Evolutionary conservation across 306 rosid species (phyloP), one percentile per base, ranked within the genome.

Genomic region (Cicer judaicum): DNA sequence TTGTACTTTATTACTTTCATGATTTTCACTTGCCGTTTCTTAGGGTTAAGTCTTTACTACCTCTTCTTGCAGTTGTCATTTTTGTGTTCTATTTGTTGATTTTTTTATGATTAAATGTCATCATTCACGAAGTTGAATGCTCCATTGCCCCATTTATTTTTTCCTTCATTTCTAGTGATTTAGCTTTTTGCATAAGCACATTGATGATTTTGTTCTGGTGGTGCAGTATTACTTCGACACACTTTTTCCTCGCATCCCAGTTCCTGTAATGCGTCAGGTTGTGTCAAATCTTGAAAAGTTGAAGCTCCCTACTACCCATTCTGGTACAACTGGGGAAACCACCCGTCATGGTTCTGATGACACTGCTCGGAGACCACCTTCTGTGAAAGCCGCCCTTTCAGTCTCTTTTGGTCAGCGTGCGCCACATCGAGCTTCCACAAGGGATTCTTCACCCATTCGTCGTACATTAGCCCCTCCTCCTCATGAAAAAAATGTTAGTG

Each of bases 381-480:
- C 99, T 62, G 99, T 94, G 57, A 94, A 92, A 81, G 99, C 99
- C 4, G 88, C 99, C 15, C 97, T 94, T 61, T 92, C 99, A 14
- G 99, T 94, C 72, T 92, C 99, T 72, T 94, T 94, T 87, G 97
- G 99, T 63, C 99, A 94, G 79, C 92, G 99, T 36, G 99, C 99
- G 21, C 99, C 99, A 44, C 99, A 94, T 83, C 96, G 97, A 12
- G 97, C 99, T 46, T 88, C 97, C 41, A 92, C 99, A 11, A 86
- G 99, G 88, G 99, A 90, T 76, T 94, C 99, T 10, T 94, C 99
- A 44, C 97, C 99, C 73, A 85, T 94, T 64, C 97, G 97, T 21
- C 91, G 99, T 1, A 92, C 91, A 4, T 41, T 81, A 55, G 89
- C 91, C 5, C 84, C 89, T 8, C 79, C 88, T 1, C 65, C 82